Percentiles rank a stretch among this genome's conserved stretches.
Evolutionary conservation across 2,329 filamentous ascomycete species (phyloP).

Genomic region (Dactylonectria macrodidyma): DNA sequence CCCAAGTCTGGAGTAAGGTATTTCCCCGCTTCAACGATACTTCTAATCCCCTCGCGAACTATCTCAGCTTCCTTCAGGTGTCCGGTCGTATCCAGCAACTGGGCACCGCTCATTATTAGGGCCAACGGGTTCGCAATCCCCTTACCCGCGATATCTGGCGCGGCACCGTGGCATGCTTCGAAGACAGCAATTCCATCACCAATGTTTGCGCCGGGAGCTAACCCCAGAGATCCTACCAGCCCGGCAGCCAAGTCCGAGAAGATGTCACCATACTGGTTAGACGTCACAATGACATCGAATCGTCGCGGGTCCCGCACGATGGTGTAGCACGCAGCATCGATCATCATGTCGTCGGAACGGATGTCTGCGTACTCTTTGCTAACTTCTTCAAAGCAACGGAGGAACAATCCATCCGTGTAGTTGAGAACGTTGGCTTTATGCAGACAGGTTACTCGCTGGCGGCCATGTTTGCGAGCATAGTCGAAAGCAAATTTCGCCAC

Average conservation of each 20-base stretch:
- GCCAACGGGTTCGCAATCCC: constrained; percentile 20
- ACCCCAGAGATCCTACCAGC: constrained; percentile 13
- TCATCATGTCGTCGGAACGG: constrained; percentile 17
- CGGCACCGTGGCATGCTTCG: constrained; percentile 22
- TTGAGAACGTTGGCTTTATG: constrained; percentile 31
- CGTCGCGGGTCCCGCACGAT: constrained; percentile 16
- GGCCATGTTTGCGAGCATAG: constrained; percentile 12
- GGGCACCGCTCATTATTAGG: constrained; percentile 19
- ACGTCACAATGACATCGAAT: constrained; percentile 25
- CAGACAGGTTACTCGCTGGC: constrained; percentile 22
- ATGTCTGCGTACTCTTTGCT: constrained; percentile 20
- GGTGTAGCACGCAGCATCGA: constrained; percentile 19
- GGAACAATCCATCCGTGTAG: constrained; percentile 24
- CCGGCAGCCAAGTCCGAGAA: constrained; percentile 26
- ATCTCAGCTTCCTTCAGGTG: background rate
- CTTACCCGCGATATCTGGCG: constrained; percentile 22
- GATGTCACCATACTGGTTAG: constrained; percentile 28
- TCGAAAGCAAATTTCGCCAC: constrained; percentile 24
- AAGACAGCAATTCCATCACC: constrained; percentile 20
- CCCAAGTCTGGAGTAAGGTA: constrained; percentile 20
- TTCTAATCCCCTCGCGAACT: background rate
- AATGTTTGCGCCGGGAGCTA: constrained; percentile 17
- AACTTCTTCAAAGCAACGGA: constrained; percentile 25
- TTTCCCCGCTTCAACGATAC: background rate
- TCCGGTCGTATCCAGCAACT: constrained; percentile 16